Evolutionary conservation across 176 grass and related monocot genomes (phyloP).

Genomic region (Alopecurus myosuroides): DNA sequence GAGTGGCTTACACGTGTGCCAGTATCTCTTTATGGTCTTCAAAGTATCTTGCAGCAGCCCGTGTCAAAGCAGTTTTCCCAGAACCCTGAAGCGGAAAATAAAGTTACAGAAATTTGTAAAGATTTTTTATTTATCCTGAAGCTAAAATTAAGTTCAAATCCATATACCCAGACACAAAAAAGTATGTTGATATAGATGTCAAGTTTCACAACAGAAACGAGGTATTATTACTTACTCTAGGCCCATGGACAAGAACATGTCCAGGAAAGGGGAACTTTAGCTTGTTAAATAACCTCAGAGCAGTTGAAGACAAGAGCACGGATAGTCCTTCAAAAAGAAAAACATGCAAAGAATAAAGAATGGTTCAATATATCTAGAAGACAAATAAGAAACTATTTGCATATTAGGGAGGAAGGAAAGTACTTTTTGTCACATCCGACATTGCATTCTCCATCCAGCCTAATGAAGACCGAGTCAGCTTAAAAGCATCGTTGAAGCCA

Average conservation of each 20-base stretch:
- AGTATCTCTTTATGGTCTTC: constrained; percentile 74
- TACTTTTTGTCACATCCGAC: constrained; percentile 80
- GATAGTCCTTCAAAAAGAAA: constrained; percentile 59
- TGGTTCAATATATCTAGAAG: not conserved
- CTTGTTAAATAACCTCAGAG: constrained; percentile 50
- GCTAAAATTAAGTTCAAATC: constrained; percentile 12
- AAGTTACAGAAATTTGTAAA: not conserved
- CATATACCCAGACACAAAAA: constrained; percentile 10
- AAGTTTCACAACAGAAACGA: constrained; percentile 16
- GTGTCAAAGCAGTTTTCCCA: constrained; percentile 89
- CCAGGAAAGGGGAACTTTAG: constrained; percentile 67
- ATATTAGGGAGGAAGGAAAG: constrained; percentile 5
- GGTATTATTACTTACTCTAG: constrained; percentile 72
- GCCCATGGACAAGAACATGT: constrained; percentile 83
- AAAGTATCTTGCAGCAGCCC: constrained; percentile 73
- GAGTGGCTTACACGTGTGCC: constrained; percentile 64
- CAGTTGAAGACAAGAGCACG: constrained; percentile 64
- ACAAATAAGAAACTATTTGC: not conserved
- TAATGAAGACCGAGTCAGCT: constrained; percentile 62
- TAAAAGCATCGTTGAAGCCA: constrained; percentile 40
- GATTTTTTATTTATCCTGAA: not conserved
- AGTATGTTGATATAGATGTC: not conserved
- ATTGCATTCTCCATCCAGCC: constrained; percentile 86
- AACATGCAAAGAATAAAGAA: constrained; percentile 10
- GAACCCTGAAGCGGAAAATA: constrained; percentile 60